Evolutionary conservation across 805 yeast genomes (phyloP), one percentile per base, ranked within the genome.

Genomic region (Metschnikowia hibisci): DNA sequence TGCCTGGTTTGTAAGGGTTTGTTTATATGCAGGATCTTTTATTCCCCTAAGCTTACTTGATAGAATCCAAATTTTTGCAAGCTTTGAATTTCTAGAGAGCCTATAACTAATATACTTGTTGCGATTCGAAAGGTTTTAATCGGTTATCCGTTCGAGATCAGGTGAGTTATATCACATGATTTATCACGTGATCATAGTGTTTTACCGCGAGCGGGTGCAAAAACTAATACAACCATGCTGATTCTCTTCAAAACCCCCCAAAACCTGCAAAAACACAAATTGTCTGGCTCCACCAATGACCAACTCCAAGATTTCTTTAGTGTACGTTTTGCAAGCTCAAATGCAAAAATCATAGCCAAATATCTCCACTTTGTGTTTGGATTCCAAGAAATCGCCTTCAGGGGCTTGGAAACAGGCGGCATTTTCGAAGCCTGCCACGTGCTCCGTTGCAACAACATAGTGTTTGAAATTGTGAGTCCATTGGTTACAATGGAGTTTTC

Each of bases 271-370:
- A 29, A 14, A 13, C 34, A 14, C 32, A 32, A 25, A 23, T 23
- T 26, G 10, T 40, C 26, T 23, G 32, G 28, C 4, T 22, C 23
- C 2, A 3, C 34, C n/a, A 11, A 18, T 10, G 34, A 38, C 35
- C 20, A 34, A 11, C 32, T 46, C 27, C 32, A 39, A 10, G 47
- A 43, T n/a, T 85, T 82, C 56, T 81, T 78, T 62, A 82, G 82
- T 53, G 70, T 85, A 3, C 82, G 84, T 11, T 78, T 84, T 71
- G 83, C 81, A 47, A 84, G 82, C 10, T 76, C 87, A n/a, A 84
- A 85, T 50, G 85, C 91, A 18, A 80, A 77, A 46, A 78, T 78
- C 47, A 67, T 79, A 34, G 82, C 95, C 0, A 57, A 63, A 16
- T 76, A 73, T 56, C 77, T 82, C 45, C 70, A 77, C 34, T 55